Conservation (phyloP, 148 eudicot species). For the Amaranthus palmeri region DNA sequence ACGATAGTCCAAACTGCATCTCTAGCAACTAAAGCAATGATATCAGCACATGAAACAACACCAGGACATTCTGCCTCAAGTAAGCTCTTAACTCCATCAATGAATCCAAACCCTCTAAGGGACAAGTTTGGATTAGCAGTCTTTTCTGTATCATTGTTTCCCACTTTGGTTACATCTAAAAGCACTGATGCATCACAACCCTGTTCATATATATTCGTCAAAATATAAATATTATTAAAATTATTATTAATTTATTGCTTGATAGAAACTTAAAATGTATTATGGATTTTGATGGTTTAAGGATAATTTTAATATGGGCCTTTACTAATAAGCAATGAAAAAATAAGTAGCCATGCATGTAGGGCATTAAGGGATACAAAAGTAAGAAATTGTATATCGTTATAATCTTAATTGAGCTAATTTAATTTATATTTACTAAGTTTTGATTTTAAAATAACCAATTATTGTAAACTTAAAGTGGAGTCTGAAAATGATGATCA, state of each 20-base stretch:
- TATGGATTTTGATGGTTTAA: no score
- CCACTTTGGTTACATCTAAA: constrained; percentile 24
- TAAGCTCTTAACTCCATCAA: constrained; percentile 30
- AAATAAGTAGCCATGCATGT: no score
- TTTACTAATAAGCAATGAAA: no score
- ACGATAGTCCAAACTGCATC: constrained; percentile 41
- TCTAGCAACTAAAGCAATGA: constrained; percentile 50
- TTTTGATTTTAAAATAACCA: no score
- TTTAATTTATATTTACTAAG: no score
- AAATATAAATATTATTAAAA: not conserved
- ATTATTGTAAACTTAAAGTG: no score
- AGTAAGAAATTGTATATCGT: no score
- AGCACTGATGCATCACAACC: constrained; percentile 45
- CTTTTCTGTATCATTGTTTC: constrained; percentile 34
- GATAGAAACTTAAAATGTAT: no score
- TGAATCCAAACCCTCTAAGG: constrained; percentile 38
- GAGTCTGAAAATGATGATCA: no score
- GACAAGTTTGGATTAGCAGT: constrained; percentile 30
- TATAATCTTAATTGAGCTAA: no score
- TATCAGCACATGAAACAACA: constrained; percentile 59
- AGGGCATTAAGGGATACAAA: no score
- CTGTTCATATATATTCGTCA: constrained; percentile 6
- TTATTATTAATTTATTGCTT: not conserved
- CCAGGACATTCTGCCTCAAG: constrained; percentile 51
- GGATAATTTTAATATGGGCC: not conserved